Evolutionary conservation across 768 basidiomycete species (phyloP), one percentile per base, ranked within the genome.

Genomic region (Mycena indigotica): DNA sequence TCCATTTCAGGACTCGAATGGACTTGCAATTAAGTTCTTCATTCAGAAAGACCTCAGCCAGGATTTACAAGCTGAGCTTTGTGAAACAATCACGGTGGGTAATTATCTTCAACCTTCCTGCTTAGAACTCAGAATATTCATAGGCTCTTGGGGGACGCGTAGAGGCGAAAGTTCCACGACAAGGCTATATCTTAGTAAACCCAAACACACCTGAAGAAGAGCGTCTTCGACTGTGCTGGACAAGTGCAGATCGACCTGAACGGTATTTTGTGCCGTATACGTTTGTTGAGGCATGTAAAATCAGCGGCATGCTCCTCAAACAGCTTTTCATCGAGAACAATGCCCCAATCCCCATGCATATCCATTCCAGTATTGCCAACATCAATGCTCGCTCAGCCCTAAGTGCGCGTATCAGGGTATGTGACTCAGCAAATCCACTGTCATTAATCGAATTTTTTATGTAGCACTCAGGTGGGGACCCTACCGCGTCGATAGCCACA

Each of bases 211-310:
- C 80, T 0, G 90, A 93, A 70, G 89, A 85, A 64, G 84, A 87
- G 60, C 88, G 90, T 23, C 85, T 93, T 40, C 83, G 86, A 39
- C 73, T 84, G 28, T 91, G 89, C 62, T 92, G 91, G 90, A 78
- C 77, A 24, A 83, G 78, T 55, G 51, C 73, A 2, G 89, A 91
- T 62, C 76, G 90, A 55, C 90, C 91, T 5, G 87, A 89, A 26
- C 76, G 91, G 55, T 80, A 84, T 68, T 89, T 93, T 60, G 90
- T 92, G 41, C 90, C 90, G 6, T 87, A 87, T 69, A 89, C 88
- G 50, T 93, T 84, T 67, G 84, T 93, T 16, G 89, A 91, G 32
- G 88, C 90, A n/a, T 92, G 91, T 74, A 90, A 88, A 70, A 81
- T 87, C n/a, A 82, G 84, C 0, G 86, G 87, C 13, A 84, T 83